phyloP scores from a whole-genome alignment of 106 monocot species.

The Acorus calamus region DNA sequence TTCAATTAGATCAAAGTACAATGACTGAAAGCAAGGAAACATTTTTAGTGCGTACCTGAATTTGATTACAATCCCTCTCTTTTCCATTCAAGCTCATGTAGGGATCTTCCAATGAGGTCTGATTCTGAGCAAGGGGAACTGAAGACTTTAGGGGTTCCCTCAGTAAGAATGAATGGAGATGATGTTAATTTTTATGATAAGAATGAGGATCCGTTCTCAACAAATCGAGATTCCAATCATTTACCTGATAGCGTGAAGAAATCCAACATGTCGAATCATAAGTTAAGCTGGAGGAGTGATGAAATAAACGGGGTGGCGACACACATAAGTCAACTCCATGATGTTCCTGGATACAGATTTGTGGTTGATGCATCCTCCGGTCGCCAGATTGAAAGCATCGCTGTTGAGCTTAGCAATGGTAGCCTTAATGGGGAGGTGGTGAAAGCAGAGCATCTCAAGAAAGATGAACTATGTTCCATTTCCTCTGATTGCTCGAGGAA shows the following conservation, averaged over 20 bases:
- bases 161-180: constrained; percentile 1
- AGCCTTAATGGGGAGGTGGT: no score
- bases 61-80: no score
- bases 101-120: neutral
- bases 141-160: constrained; percentile 10
- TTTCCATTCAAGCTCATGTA: no score
- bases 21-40: no score
- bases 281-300: constrained; percentile 10
- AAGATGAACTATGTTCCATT: neutral
- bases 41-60: no score
- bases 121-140: neutral
- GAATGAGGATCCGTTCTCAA: constrained; percentile 23
- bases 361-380: constrained; percentile 10
- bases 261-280: constrained; percentile 23
- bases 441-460: constrained; percentile 1
- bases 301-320: constrained; percentile 10
- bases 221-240: constrained; percentile 4
- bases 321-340: constrained; percentile 15
- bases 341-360: constrained; percentile 15
- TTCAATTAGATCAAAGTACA: no score
- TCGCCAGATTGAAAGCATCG: neutral
- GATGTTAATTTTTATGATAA: neutral
- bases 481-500: constrained; percentile 4
- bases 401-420: neutral
- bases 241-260: constrained; percentile 20